Evolutionary conservation across 1,139 yeast species (phyloP).

Genomic region (Arxiozyma heterogenica): DNA sequence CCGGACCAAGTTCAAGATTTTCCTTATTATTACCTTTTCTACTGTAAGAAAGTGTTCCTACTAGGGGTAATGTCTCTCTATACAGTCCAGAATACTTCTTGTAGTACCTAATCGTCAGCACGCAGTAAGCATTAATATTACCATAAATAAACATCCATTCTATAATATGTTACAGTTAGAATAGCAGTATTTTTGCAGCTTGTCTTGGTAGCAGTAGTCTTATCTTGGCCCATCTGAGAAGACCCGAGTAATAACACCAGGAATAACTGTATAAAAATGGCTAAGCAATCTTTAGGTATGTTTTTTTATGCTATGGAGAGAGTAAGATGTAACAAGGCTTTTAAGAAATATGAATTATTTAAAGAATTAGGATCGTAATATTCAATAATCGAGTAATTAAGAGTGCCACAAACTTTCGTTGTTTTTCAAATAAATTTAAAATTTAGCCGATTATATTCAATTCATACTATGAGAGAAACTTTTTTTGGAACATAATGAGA

Average conservation of each 20-base stretch:
- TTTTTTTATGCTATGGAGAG: not conserved
- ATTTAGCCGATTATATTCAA: not conserved
- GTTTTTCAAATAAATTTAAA: too few species aligned
- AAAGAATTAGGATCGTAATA: too few species aligned
- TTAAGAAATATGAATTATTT: not conserved
- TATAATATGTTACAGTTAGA: not conserved
- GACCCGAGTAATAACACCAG: conserved; percentile 1
- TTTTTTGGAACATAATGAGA: too few species aligned
- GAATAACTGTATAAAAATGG: conserved; percentile 29
- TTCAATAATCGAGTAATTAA: too few species aligned
- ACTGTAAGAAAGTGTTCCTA: not conserved
- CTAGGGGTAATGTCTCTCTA: not conserved
- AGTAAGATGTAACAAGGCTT: not conserved
- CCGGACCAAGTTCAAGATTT: too few species aligned
- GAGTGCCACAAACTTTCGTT: not conserved
- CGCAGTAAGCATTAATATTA: not conserved
- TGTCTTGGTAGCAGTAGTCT: too few species aligned
- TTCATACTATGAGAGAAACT: not conserved
- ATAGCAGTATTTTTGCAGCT: not conserved
- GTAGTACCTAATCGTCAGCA: not conserved
- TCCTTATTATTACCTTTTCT: not conserved
- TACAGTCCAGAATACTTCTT: not conserved
- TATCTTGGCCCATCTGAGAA: not conserved
- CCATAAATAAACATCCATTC: too few species aligned
- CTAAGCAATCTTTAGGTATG: conserved; percentile 42